phyloP scores from a whole-genome alignment of 768 basidiomycete genomes.

The Mycena latifolia region DNA sequence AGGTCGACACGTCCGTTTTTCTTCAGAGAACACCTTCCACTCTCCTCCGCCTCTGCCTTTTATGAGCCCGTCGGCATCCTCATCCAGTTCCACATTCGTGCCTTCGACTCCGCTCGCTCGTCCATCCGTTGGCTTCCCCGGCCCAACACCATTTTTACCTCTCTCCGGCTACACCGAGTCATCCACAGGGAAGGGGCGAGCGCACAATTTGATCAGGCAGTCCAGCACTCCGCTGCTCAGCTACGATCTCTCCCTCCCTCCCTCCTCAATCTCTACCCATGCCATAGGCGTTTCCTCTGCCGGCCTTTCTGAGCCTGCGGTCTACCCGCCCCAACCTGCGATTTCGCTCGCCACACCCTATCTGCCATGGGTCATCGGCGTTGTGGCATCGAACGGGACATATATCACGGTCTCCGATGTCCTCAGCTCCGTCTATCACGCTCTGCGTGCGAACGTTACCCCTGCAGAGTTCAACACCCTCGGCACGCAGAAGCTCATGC shows the following conservation, averaged over 20 bases:
- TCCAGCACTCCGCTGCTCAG: slow-evolving; percentile 2
- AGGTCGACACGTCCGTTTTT: slow-evolving; percentile 13
- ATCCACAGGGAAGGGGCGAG: not conserved
- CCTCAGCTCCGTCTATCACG: not conserved
- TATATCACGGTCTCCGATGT: slow-evolving; percentile 22
- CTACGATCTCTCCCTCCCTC: slow-evolving; percentile 17
- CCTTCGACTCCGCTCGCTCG: slow-evolving; percentile 2
- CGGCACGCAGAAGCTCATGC: slow-evolving; percentile 15
- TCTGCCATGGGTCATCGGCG: slow-evolving; percentile 19
- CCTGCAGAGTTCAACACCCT: slow-evolving; percentile 14
- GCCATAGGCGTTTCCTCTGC: slow-evolving; percentile 7
- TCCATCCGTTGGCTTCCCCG: not conserved
- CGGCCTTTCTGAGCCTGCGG: slow-evolving; percentile 9
- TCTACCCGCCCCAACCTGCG: slow-evolving; percentile 7
- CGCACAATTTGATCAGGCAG: slow-evolving; percentile 15
- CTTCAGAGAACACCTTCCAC: slow-evolving; percentile 17
- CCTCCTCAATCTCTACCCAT: slow-evolving; percentile 1
- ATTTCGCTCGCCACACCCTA: slow-evolving; percentile 19
- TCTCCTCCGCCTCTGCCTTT: slow-evolving; percentile 21
- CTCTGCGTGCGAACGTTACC: slow-evolving; percentile 10
- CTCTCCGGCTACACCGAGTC: not conserved
- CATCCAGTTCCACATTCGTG: not conserved
- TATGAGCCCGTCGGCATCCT: slow-evolving; percentile 9
- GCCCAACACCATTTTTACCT: slow-evolving; percentile 12
- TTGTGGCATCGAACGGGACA: slow-evolving; percentile 5